A percentile compares a stretch with the other conserved stretches of the same genome.
These are phyloP conservation scores for Eucalyptus polyanthemos DNA, from an alignment of 345 rosid genomes.

Conservation along the genomic window DNA sequence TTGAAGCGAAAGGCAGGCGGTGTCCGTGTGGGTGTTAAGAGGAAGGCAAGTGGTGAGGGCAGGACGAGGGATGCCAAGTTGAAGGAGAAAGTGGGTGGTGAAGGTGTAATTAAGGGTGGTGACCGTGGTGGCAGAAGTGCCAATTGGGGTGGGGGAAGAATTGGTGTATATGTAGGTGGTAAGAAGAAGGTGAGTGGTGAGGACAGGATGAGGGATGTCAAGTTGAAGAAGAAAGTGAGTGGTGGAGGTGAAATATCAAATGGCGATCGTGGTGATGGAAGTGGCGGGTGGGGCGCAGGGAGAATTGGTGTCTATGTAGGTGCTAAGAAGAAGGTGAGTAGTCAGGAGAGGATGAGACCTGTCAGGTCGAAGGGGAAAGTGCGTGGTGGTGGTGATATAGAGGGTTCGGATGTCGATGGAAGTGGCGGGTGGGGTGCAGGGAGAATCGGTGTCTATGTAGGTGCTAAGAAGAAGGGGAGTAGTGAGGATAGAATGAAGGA, in stretches of 20 bases:
- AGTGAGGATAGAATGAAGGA: background rate
- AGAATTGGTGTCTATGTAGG: background rate
- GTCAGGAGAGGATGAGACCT: constrained; percentile 18
- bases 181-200: constrained; percentile 1
- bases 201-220: background rate
- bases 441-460: background rate
- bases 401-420: background rate
- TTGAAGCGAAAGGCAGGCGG: background rate
- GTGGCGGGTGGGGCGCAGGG: background rate
- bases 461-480: constrained; percentile 4
- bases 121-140: background rate
- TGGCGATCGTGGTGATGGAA: background rate
- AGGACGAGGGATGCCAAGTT: background rate
- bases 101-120: background rate
- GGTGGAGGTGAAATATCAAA: background rate
- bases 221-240: constrained; percentile 7
- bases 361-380: background rate
- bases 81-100: constrained; percentile 7
- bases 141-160: background rate
- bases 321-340: constrained; percentile 4
- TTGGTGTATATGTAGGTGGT: background rate
- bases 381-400: constrained; percentile 1
- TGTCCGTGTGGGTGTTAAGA: constrained; percentile 1
- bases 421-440: background rate
- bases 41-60: background rate